phyloP scores from a whole-genome alignment of 495 filamentous ascomycete species.

The Coniosporium apollinis region DNA sequence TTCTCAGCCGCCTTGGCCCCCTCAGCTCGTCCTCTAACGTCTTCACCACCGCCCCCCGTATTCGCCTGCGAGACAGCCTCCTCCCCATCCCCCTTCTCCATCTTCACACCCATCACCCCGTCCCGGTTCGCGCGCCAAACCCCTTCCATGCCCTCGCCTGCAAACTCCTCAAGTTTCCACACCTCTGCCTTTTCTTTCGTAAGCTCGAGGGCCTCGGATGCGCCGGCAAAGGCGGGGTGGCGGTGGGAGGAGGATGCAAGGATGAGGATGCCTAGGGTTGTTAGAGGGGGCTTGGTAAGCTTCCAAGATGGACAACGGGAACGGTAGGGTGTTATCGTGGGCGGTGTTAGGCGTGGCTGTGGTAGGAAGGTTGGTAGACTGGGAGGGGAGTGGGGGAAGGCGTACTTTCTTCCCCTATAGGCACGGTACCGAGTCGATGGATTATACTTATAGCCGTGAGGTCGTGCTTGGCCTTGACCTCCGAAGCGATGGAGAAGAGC shows the following conservation, averaged over 20 bases:
- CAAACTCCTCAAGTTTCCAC: slow-evolving; percentile 93
- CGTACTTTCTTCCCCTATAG: slow-evolving; percentile 82
- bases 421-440: slow-evolving; percentile 75
- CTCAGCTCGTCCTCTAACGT: no score
- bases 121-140: slow-evolving; percentile 91
- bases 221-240: slow-evolving; percentile 74
- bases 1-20: no score
- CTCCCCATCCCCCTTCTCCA: no score
- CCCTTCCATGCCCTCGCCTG: slow-evolving; percentile 43
- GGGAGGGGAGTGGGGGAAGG: no score
- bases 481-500: slow-evolving; percentile 48
- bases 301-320: no score
- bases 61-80: no score
- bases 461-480: slow-evolving; percentile 38
- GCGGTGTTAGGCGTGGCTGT: no score
- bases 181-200: slow-evolving; percentile 80
- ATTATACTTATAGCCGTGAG: slow-evolving; percentile 59
- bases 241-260: slow-evolving; percentile 75
- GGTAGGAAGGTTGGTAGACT: no score
- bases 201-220: slow-evolving; percentile 76
- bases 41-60: no score
- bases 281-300: no score
- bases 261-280: slow-evolving; percentile 78
- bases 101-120: slow-evolving; percentile 40
- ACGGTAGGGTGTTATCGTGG: no score